Percentiles rank a stretch among this genome's conserved stretches.
These are phyloP conservation scores for Diplodia mutila DNA, from an alignment of 2,329 filamentous ascomycete genomes.

Conservation along the genomic window DNA sequence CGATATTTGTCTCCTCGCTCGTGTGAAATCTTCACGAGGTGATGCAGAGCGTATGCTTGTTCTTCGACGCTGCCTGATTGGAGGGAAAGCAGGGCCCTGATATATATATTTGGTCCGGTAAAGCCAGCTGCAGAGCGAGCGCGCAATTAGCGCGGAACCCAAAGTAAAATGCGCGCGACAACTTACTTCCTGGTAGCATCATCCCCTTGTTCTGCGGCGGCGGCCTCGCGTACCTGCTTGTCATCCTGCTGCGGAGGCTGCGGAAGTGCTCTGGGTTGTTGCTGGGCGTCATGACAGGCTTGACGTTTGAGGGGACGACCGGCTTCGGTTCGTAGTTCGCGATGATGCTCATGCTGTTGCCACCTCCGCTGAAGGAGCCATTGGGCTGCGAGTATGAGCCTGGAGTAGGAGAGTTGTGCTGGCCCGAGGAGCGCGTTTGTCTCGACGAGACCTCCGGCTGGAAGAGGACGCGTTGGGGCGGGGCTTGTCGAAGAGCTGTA, in stretches of 20 bases:
- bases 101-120: conserved; percentile 86
- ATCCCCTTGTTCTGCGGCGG: conserved; percentile 50
- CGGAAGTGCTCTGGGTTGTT: conserved; percentile 73
- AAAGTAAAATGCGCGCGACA: conserved; percentile 27
- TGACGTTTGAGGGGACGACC: conserved; percentile 66
- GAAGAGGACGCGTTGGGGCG: conserved; percentile 81
- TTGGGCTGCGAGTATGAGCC: conserved; percentile 39
- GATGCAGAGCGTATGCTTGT: conserved; percentile 89
- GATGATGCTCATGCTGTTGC: conserved; percentile 39
- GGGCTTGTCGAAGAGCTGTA: conserved; percentile 73
- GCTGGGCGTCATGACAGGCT: conserved; percentile 73
- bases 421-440: conserved; percentile 60
- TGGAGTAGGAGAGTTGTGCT: conserved; percentile 49
- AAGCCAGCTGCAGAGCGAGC: conserved; percentile 53
- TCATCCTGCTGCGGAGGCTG: conserved; percentile 56
- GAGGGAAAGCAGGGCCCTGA: conserved; percentile 81
- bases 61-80: conserved; percentile 79
- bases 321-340: conserved; percentile 71
- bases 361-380: conserved; percentile 40
- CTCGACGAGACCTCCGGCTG: conserved; percentile 76
- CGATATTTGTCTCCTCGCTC: conserved; percentile 95
- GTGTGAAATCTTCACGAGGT: conserved; percentile 92
- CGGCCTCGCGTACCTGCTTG: conserved; percentile 34
- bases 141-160: background rate
- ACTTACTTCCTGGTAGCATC: conserved; percentile 68